Evolutionary conservation across 257 asterid genomes (phyloP).

Genomic region (Perilla frutescens): DNA sequence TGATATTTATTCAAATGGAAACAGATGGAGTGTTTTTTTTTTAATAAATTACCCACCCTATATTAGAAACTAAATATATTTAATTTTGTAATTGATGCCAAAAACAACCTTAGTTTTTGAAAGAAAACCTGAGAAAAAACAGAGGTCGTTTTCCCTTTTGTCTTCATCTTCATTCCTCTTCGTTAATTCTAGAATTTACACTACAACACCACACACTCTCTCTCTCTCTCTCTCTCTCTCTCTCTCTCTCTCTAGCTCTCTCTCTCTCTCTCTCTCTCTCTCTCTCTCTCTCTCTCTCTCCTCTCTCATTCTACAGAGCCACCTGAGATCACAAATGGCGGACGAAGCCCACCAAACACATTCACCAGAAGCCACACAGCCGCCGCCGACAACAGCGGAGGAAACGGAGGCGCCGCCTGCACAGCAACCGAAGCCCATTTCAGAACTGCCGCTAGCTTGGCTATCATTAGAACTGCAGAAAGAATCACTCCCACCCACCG

Average conservation of each 20-base stretch:
- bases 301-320: too few relatives aligned
- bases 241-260: too few relatives aligned
- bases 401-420: conserved; percentile 34
- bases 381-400: conserved; percentile 38
- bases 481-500: conserved; percentile 24
- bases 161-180: conserved; percentile 20
- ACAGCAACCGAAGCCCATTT: conserved; percentile 18
- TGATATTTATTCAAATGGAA: too few relatives aligned
- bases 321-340: conserved; percentile 49
- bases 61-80: too few relatives aligned
- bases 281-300: too few relatives aligned
- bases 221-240: background rate
- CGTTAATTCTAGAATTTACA: background rate
- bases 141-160: background rate
- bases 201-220: background rate
- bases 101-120: too few relatives aligned
- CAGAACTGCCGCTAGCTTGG: conserved; percentile 67
- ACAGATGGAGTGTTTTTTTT: too few relatives aligned
- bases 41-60: too few relatives aligned
- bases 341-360: conserved; percentile 47
- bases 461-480: conserved; percentile 39
- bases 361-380: conserved; percentile 35
- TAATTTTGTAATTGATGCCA: too few relatives aligned
- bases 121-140: too few relatives aligned
- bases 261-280: too few relatives aligned